phyloP scores from a whole-genome alignment of 768 basidiomycete species.

The Kwoniella mangroviensis region DNA sequence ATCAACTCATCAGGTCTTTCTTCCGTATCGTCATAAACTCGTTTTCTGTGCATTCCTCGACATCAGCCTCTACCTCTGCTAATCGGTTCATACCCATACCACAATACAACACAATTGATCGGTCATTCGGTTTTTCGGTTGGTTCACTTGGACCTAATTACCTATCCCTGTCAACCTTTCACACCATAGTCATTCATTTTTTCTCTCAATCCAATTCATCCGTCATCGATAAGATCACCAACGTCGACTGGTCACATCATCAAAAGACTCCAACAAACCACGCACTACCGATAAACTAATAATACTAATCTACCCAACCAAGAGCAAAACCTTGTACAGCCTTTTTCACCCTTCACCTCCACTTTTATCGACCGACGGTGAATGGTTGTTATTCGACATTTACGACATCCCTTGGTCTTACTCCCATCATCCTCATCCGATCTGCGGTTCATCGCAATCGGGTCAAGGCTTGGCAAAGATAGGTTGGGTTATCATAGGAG shows the following conservation, averaged over 20 bases:
- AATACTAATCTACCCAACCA: background rate
- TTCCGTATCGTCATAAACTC: slow-evolving; percentile 2
- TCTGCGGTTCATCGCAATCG: background rate
- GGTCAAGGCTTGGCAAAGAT: background rate
- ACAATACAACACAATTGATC: background rate
- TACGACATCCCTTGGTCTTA: background rate
- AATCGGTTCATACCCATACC: background rate
- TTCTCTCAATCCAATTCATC: background rate
- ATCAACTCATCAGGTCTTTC: background rate
- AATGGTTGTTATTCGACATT: background rate
- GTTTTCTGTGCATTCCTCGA: background rate
- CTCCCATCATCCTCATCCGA: background rate
- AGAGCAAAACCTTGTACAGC: slow-evolving; percentile 5
- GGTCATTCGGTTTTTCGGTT: background rate
- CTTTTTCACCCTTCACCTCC: slow-evolving; percentile 4
- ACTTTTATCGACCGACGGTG: slow-evolving; percentile 11
- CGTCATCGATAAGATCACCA: background rate
- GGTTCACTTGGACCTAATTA: too few species aligned
- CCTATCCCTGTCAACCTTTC: background rate
- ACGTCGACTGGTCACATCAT: background rate
- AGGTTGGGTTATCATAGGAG: background rate
- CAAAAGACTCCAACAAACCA: background rate
- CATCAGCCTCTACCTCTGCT: background rate
- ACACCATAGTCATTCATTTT: background rate
- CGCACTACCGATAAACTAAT: background rate